Evolutionary conservation across 2,329 filamentous ascomycete species (phyloP), one percentile per base, ranked within the genome.

Genomic region (Cytospora mali): DNA sequence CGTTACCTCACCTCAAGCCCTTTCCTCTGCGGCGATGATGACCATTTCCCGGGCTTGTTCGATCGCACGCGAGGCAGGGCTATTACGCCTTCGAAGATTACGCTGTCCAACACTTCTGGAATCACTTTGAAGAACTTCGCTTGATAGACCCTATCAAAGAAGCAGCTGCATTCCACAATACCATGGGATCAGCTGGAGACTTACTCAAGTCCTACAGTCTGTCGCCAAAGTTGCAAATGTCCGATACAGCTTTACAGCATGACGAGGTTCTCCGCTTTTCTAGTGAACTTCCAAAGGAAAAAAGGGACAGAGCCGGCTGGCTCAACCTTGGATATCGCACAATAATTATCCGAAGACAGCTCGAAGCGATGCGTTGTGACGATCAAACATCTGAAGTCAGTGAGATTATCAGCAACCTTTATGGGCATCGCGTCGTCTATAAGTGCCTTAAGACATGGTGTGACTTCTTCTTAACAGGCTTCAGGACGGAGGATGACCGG

Each of bases 401-500:
- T 25, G 35, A 33, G 2, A 2, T 55, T 2, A 29, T 55, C 16
- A 55, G 21, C 7, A 46, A 46, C 21, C 33, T 55, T 4, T 55
- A 55, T 1, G 53, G 53, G 6, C 25, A 23, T 1, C 31, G 14
- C 2, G 3, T 55, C 16, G 21, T 27, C 2, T 55, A 55, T 16
- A 55, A 55, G 4, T 55, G 53, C 21, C 53, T 16, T 2, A 55
- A 55, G 16, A 14, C 42, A 23, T 55, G 53, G 53, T 55, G 53
- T 21, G 35, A 28, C 4, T 46, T 42, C 28, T 55, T 55, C 33
- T 18, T 18, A n/a, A 55, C 16, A 13, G 53, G 53, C 14, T 55
- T 55, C 4, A 33, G 28, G 16, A 46, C 18, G 3, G 28, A 14
- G 3, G 14, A 55, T 6, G 16, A 29, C n/a, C 53, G 53, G 6